Percentiles rank a stretch among this genome's conserved stretches.
Conservation (phyloP, 2,329 filamentous ascomycete genomes). For the Spiromastix sp. region DNA sequence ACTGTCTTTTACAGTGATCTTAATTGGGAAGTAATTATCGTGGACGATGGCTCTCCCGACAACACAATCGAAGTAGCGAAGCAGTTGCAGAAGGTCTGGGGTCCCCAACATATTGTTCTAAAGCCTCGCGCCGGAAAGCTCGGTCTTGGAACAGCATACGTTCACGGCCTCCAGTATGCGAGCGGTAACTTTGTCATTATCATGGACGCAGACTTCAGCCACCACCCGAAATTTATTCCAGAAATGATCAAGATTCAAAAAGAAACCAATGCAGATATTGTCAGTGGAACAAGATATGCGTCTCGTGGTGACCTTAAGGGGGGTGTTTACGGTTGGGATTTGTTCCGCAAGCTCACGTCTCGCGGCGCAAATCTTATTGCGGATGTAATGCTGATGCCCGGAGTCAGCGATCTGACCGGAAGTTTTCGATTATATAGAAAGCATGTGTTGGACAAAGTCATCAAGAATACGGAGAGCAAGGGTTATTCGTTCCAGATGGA, state of each 20-base stretch:
- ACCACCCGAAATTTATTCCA: slow-evolving; percentile 98
- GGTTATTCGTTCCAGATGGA: slow-evolving; percentile 99
- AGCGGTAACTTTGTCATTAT: slow-evolving; percentile 96
- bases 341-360: slow-evolving; percentile 66
- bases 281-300: slow-evolving; percentile 91
- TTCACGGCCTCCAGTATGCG: slow-evolving; percentile 82
- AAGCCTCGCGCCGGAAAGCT: slow-evolving; percentile 89
- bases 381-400: slow-evolving; percentile 83
- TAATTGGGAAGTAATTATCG: slow-evolving; percentile 94
- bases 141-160: slow-evolving; percentile 92
- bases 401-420: slow-evolving; percentile 90
- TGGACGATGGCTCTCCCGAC: slow-evolving; percentile 96
- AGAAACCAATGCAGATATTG: slow-evolving; percentile 78
- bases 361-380: slow-evolving; percentile 86
- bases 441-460: slow-evolving; percentile 77
- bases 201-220: slow-evolving; percentile 99
- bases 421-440: slow-evolving; percentile 94
- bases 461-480: slow-evolving; percentile 83
- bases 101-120: slow-evolving; percentile 63
- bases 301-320: slow-evolving; percentile 52
- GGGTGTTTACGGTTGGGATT: slow-evolving; percentile 92
- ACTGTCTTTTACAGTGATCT: slow-evolving; percentile 53
- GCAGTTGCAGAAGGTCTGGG: slow-evolving; percentile 82
- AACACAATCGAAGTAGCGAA: slow-evolving; percentile 83
- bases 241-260: slow-evolving; percentile 80